These are phyloP conservation scores for Tuber melanosporum DNA, from an alignment of 495 filamentous ascomycete genomes.

Conservation along the genomic window DNA sequence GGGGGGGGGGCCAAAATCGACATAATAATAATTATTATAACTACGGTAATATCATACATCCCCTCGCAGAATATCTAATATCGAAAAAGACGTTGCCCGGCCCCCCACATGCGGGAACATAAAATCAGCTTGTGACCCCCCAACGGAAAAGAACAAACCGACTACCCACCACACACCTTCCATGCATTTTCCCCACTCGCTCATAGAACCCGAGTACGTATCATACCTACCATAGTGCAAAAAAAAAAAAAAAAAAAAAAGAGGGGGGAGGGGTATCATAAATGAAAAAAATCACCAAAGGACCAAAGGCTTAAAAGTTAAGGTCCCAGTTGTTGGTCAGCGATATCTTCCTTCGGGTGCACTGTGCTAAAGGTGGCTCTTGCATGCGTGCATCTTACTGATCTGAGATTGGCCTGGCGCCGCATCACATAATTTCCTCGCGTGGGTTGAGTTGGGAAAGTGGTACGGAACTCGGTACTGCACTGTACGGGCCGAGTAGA, in stretches of 20 bases:
- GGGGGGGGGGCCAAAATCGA: no score
- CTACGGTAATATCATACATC: no score
- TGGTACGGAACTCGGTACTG: background rate
- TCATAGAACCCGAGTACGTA: background rate
- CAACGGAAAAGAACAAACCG: no score
- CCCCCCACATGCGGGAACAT: background rate
- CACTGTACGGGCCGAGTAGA: background rate
- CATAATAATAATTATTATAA: no score
- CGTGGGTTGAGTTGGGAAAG: background rate
- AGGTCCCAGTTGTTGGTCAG: background rate
- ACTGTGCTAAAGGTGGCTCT: background rate
- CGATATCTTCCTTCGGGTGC: background rate
- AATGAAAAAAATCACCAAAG: background rate
- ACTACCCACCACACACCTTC: no score
- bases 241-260: background rate
- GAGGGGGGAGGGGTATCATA: no score
- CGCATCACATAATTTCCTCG: background rate
- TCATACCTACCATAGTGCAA: background rate
- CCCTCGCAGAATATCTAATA: no score
- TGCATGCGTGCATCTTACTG: background rate
- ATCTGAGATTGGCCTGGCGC: background rate
- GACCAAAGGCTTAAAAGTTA: background rate
- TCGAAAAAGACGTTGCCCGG: no score
- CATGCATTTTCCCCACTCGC: background rate
- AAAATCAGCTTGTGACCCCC: no score